phyloP scores from a whole-genome alignment of 441 rosid genomes.

The Erodium texanum region DNA sequence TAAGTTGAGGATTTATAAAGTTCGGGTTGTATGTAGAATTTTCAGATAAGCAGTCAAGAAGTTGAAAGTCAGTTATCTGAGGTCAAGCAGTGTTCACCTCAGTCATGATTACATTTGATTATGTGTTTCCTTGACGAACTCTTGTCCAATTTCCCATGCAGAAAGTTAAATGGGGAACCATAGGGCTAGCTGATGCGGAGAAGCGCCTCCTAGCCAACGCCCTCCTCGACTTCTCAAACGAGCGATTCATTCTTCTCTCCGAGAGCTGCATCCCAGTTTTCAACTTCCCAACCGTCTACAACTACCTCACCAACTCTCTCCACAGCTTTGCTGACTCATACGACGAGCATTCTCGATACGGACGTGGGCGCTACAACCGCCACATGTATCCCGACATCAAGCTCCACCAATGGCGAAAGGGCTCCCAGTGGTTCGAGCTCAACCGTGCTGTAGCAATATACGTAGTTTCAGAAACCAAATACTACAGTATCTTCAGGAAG shows the following conservation, averaged over 20 bases:
- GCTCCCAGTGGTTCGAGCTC: constrained; percentile 93
- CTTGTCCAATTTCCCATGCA: constrained; percentile 23
- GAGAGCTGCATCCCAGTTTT: constrained; percentile 92
- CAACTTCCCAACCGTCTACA: constrained; percentile 71
- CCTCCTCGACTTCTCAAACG: constrained; percentile 73
- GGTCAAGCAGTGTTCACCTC: too few relatives aligned
- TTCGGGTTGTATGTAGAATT: background rate
- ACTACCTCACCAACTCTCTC: constrained; percentile 52
- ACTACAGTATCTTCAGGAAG: constrained; percentile 52
- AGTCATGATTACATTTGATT: too few relatives aligned
- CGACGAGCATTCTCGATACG: constrained; percentile 81
- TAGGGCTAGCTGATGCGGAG: constrained; percentile 66
- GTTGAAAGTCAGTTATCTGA: background rate
- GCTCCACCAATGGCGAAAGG: constrained; percentile 84
- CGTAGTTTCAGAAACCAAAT: constrained; percentile 62
- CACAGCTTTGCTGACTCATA: constrained; percentile 78
- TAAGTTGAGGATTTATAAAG: background rate
- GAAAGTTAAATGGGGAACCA: constrained; percentile 80
- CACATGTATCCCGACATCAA: constrained; percentile 74
- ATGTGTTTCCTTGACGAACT: too few relatives aligned
- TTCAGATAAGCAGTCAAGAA: background rate
- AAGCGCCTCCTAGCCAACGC: constrained; percentile 89
- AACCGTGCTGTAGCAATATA: constrained; percentile 54
- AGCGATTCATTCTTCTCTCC: constrained; percentile 80
- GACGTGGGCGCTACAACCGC: constrained; percentile 86